phyloP scores from a whole-genome alignment of 1,284 basidiomycete genomes.

The Albatrellus sp. region DNA sequence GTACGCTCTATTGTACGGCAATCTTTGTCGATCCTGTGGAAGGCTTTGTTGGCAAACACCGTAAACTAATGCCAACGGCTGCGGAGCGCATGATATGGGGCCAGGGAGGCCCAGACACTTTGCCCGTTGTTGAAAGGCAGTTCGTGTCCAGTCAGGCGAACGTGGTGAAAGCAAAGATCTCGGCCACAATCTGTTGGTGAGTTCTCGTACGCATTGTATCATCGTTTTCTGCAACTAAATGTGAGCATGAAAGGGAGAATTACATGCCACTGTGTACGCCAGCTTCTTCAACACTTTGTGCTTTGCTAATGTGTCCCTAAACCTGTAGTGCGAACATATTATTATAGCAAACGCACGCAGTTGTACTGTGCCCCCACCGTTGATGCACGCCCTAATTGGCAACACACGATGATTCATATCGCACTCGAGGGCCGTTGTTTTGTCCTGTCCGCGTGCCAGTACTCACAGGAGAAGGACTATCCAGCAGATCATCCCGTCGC shows the following conservation, averaged over 20 bases:
- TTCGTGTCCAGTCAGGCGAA: constrained; percentile 14
- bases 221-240: not conserved
- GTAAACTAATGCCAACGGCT: constrained; percentile 67
- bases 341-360: constrained; percentile 51
- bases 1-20: constrained; percentile 61
- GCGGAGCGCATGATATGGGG: constrained; percentile 63
- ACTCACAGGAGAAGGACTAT: constrained; percentile 48
- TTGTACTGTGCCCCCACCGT: constrained; percentile 65
- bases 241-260: constrained; percentile 42
- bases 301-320: constrained; percentile 1
- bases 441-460: constrained; percentile 58
- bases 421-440: constrained; percentile 70
- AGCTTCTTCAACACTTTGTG: not conserved
- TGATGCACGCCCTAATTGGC: constrained; percentile 54
- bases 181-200: constrained; percentile 58
- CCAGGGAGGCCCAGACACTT: constrained; percentile 28
- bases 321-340: constrained; percentile 40
- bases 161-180: constrained; percentile 32
- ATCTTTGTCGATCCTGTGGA: constrained; percentile 49
- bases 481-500: constrained; percentile 41
- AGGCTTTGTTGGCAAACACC: constrained; percentile 52
- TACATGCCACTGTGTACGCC: constrained; percentile 58
- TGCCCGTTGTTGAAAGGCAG: constrained; percentile 19
- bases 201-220: not conserved
- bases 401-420: constrained; percentile 58